Conservation (phyloP, 179 eudicot genomes). For the Spergularia azorica region DNA sequence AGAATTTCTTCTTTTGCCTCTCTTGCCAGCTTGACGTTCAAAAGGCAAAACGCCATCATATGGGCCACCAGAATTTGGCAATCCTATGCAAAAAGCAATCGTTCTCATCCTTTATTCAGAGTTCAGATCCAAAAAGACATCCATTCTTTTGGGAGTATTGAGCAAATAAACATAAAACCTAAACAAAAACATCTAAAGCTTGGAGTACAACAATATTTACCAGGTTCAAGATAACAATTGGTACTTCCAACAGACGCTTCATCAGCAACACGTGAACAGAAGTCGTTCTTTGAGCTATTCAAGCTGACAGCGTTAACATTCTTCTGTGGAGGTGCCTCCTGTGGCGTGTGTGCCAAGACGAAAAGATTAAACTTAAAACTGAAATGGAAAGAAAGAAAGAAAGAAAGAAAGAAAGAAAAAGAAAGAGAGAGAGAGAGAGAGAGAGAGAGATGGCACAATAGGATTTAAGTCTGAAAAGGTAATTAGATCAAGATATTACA, state of each 20-base stretch:
- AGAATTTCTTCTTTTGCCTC: conserved; percentile 61
- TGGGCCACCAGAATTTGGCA: conserved; percentile 36
- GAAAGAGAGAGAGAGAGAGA: too few relatives aligned
- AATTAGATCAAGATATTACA: not conserved
- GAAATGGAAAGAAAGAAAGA: too few relatives aligned
- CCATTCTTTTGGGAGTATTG: not conserved
- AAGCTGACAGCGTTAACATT: conserved; percentile 33
- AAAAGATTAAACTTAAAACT: not conserved
- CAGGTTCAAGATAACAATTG: conserved; percentile 31
- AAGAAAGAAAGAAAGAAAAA: too few relatives aligned
- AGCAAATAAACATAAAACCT: conserved; percentile 4
- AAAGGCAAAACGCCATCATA: conserved; percentile 43
- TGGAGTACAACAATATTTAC: conserved; percentile 19
- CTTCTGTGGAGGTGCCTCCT: conserved; percentile 41
- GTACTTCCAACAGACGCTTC: conserved; percentile 32
- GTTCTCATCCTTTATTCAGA: not conserved
- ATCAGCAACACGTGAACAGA: conserved; percentile 28
- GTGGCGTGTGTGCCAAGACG: conserved; percentile 10
- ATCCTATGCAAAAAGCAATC: conserved; percentile 39
- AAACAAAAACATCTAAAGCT: conserved; percentile 1
- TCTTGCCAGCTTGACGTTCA: conserved; percentile 57
- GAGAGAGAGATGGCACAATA: not conserved
- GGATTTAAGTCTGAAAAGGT: not conserved
- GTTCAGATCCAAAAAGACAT: conserved; percentile 3
- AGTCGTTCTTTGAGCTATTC: conserved; percentile 10